Base-by-base conservation (phyloP, 2,329 filamentous ascomycete species). In the Colletotrichum liriopes region DNA sequence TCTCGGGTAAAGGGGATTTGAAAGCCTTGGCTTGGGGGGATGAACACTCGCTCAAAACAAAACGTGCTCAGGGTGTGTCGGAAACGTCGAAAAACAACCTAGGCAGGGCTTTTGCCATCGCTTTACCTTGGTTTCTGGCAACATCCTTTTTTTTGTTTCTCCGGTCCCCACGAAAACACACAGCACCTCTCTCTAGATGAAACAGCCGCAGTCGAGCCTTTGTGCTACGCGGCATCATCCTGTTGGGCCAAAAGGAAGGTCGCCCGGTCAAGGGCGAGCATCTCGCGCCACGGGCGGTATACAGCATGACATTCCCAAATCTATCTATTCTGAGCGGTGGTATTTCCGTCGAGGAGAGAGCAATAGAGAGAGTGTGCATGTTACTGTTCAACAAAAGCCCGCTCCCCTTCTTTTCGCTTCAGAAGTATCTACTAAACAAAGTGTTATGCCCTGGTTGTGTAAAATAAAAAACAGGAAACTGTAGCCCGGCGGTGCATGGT, bases 251-350 rank as follows among this genome's bases (percentile, higher is more conserved):
- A 23, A n/a, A 23, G 20, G 23, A 61, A 54, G 9, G 29, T 6
- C 20, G 1, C 20, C 26, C 11, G 1, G 26, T 23, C 11, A 9
- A 35, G 11, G 18, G 8, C 12, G 4, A 26, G 43, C 18, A 7
- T 58, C 6, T 41, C n/a, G 7, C 35, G n/a, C 54, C 54, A 39
- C 26, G 14, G 23, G 65, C 29, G 54, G 47, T 32, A 41, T n/a
- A 26, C 55, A 72, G 47, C 60, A 54, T 54, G 26, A n/a, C 39
- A 37, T 54, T 37, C 43, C 26, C 58, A 65, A 8, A 47, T 68
- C 56, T 59, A 69, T 72, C 65, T 72, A 72, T 39, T 72, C 45
- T 69, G 65, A 69, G 49, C 45, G 35, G 37, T 52, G 54, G 52
- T 65, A 59, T 65, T 59, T 60, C 65, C 59, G 35, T 39, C 70